A percentile compares a stretch with the other conserved stretches of the same genome.
Conservation (phyloP, 1,139 yeast species). For the Suhomyces kunorum region DNA sequence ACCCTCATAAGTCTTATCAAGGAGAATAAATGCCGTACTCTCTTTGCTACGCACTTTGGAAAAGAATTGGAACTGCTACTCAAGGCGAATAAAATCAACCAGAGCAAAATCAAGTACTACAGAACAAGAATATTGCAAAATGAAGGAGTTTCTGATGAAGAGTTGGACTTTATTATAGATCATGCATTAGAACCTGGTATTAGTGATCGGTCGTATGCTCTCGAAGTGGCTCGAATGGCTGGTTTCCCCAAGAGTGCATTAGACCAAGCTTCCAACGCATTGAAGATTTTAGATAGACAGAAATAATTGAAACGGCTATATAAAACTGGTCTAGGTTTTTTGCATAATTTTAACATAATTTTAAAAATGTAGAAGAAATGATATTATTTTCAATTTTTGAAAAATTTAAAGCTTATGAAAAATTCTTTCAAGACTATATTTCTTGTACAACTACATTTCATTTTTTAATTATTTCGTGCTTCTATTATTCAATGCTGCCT, state of each 20-base stretch:
- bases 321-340: neutral
- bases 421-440: neutral
- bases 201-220: conserved; percentile 75
- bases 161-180: conserved; percentile 46
- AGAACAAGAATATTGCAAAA: conserved; percentile 47
- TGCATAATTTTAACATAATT: too few relatives aligned
- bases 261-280: conserved; percentile 46
- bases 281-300: conserved; percentile 18
- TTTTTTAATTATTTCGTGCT: neutral
- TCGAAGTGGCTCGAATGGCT: conserved; percentile 80
- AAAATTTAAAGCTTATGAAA: neutral
- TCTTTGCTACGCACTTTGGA: conserved; percentile 95
- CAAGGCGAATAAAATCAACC: conserved; percentile 27
- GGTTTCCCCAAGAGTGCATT: conserved; percentile 76
- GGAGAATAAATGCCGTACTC: conserved; percentile 65
- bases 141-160: conserved; percentile 8
- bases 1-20: conserved; percentile 60
- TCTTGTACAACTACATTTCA: neutral
- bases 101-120: conserved; percentile 44
- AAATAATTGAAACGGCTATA: neutral
- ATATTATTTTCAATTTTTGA: neutral
- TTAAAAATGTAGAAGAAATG: neutral
- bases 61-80: conserved; percentile 51
- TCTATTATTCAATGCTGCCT: neutral
- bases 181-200: conserved; percentile 72